phyloP scores from a whole-genome alignment of 23 red algal species.

The Gracilaria gracilis region DNA sequence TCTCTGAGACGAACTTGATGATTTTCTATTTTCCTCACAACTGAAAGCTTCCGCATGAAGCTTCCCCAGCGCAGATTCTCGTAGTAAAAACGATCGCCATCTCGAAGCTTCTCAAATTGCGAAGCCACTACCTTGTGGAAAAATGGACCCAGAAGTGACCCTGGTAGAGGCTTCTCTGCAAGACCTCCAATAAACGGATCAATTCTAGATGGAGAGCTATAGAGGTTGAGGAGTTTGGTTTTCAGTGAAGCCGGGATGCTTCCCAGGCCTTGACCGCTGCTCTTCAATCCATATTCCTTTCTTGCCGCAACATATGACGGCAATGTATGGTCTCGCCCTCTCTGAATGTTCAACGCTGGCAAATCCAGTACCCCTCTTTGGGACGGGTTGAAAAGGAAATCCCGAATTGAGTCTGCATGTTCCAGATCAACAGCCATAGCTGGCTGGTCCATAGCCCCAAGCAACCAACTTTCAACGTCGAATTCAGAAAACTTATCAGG shows the following conservation, averaged over 20 bases:
- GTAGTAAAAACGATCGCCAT: slow-evolving; percentile 83
- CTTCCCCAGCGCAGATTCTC: slow-evolving; percentile 67
- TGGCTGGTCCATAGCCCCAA: slow-evolving; percentile 44
- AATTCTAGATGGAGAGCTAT: slow-evolving; percentile 37
- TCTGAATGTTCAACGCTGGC: slow-evolving; percentile 71
- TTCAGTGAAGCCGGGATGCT: slow-evolving; percentile 21
- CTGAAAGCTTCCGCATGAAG: slow-evolving; percentile 44
- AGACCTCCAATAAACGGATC: slow-evolving; percentile 76
- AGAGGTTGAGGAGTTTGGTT: slow-evolving; percentile 24
- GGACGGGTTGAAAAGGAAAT: slow-evolving; percentile 62
- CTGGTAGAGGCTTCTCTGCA: slow-evolving; percentile 43
- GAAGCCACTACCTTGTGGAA: slow-evolving; percentile 52
- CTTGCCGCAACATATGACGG: slow-evolving; percentile 33
- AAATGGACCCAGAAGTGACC: slow-evolving; percentile 62
- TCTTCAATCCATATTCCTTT: slow-evolving; percentile 31
- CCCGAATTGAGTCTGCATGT: slow-evolving; percentile 59
- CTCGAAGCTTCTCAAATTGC: slow-evolving; percentile 72
- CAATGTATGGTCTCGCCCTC: slow-evolving; percentile 59
- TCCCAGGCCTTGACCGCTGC: slow-evolving; percentile 27
- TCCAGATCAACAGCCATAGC: slow-evolving; percentile 48
- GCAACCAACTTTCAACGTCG: slow-evolving; percentile 52
- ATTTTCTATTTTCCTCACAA: slow-evolving; percentile 59
- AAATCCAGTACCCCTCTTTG: slow-evolving; percentile 57
- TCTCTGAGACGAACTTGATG: slow-evolving; percentile 50
- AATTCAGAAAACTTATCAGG: slow-evolving; percentile 14